Evolutionary conservation across 2,329 filamentous ascomycete species (phyloP), one percentile per base, ranked within the genome.

Genomic region (Aspergillus vadensis): DNA sequence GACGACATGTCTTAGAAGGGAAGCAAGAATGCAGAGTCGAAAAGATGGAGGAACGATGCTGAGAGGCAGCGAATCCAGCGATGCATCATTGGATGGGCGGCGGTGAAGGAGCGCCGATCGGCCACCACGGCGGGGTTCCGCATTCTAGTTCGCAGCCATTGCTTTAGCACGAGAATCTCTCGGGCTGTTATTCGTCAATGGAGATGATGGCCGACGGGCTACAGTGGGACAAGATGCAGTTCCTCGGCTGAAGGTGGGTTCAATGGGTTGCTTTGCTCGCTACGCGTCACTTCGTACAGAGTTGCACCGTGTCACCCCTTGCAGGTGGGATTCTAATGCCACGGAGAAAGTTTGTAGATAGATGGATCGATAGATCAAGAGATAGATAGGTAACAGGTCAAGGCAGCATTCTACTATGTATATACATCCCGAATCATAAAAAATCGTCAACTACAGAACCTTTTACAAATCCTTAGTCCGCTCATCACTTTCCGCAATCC

Each of bases 401-500:
- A 14, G 32, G 32, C 9, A 14, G 5, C 32, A 36, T 36, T 36
- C 32, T 36, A 36, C 32, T 36, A 14, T 36, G 55, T 57, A 54
- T 57, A 57, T 14, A 62, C 47, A 25, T 47, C 32, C 14, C 21
- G 25, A 15, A 30, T 52, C 53, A 25, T 32, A 21, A 55, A 55
- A n/a, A 49, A 4, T 9, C 19, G 27, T 36, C 25, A n/a, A 21
- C 25, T 25, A 41, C 6, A 7, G 4, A 51, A 15, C 10, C 49
- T 15, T 14, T 73, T 66, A 82, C 57, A 82, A 65, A 63, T 81
- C 74, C 65, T 77, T 80, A 3, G 82, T 85, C 64, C 81, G 76
- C 63, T 81, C 81, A 38, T 85, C 82, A 25, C 82, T 83, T 60
- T 75, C 80, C 0, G 68, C 70, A 64, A 87, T 83, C 85, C 85